Conservation (phyloP, 2,329 filamentous ascomycete species). For the Scleromitrula shiraiana region DNA sequence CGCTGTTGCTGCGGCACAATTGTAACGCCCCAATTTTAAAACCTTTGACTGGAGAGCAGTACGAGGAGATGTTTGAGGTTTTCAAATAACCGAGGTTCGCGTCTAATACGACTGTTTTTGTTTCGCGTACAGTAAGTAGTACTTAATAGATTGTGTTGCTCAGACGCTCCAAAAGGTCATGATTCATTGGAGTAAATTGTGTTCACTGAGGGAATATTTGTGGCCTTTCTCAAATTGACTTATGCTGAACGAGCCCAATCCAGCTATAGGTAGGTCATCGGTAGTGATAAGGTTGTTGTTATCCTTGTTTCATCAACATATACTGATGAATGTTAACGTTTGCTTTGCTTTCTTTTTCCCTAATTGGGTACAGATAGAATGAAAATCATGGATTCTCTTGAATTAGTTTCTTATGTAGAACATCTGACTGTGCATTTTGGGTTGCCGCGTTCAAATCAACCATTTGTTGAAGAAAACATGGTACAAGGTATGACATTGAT, state of each 20-base stretch:
- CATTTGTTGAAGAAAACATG: slow-evolving; percentile 4
- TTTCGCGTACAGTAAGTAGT: too few species aligned
- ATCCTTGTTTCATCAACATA: neutral
- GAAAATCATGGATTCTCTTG: neutral
- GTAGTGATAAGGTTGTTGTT: neutral
- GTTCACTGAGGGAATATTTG: neutral
- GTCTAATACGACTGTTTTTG: slow-evolving; percentile 1
- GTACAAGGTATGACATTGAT: slow-evolving; percentile 1
- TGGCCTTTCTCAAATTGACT: neutral
- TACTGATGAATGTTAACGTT: neutral
- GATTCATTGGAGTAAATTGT: neutral
- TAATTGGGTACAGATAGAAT: neutral
- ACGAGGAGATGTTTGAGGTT: too few species aligned
- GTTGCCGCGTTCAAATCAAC: neutral
- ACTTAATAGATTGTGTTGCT: too few species aligned
- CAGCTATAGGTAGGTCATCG: neutral
- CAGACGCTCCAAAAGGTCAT: neutral
- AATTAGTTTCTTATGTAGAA: neutral
- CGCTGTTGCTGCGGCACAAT: neutral
- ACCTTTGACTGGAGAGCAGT: neutral
- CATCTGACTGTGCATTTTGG: neutral
- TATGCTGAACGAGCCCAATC: neutral
- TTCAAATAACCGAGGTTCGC: too few species aligned
- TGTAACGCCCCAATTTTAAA: slow-evolving; percentile 5
- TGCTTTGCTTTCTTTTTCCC: neutral